Conservation (phyloP, 2,329 filamentous ascomycete species). For the Talaromyces pinophilus region DNA sequence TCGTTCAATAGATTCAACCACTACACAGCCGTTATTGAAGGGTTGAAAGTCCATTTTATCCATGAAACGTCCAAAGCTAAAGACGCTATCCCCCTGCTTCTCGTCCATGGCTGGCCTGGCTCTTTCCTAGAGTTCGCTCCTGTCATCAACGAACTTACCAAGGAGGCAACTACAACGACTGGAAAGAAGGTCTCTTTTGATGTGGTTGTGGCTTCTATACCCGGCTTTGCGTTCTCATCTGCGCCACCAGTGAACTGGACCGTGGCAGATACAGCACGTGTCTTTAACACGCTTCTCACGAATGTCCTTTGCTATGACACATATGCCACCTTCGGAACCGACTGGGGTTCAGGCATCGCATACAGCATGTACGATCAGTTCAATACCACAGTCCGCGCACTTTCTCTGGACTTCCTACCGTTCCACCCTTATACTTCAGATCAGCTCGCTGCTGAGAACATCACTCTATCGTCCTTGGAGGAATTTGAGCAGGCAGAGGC, state of each 20-base stretch:
- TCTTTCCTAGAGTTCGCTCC: conserved; percentile 39
- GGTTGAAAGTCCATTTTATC: conserved; percentile 47
- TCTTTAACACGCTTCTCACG: conserved; percentile 35
- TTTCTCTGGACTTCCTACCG: background rate
- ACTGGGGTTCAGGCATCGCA: conserved; percentile 19
- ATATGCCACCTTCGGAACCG: conserved; percentile 37
- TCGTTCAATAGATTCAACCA: background rate
- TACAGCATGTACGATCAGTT: conserved; percentile 1
- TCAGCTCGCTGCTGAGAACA: conserved; percentile 6
- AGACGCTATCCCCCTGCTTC: conserved; percentile 51
- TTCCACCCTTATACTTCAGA: background rate
- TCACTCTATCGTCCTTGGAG: background rate
- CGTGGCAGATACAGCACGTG: conserved; percentile 30
- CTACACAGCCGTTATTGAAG: conserved; percentile 6
- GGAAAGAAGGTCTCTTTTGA: conserved; percentile 32
- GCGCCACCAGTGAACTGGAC: conserved; percentile 33
- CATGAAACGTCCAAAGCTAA: conserved; percentile 51
- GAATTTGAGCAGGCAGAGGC: background rate
- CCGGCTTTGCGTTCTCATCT: conserved; percentile 36
- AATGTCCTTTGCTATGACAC: conserved; percentile 33
- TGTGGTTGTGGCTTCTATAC: conserved; percentile 36
- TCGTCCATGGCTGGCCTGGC: conserved; percentile 46
- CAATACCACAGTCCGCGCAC: conserved; percentile 1
- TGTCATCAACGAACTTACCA: conserved; percentile 31
- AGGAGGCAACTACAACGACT: conserved; percentile 30